A percentile compares a stretch with the other conserved stretches of the same genome.
phyloP scores from a whole-genome alignment of 2,329 filamentous ascomycete genomes.

The Hyphodiscus sp. region DNA sequence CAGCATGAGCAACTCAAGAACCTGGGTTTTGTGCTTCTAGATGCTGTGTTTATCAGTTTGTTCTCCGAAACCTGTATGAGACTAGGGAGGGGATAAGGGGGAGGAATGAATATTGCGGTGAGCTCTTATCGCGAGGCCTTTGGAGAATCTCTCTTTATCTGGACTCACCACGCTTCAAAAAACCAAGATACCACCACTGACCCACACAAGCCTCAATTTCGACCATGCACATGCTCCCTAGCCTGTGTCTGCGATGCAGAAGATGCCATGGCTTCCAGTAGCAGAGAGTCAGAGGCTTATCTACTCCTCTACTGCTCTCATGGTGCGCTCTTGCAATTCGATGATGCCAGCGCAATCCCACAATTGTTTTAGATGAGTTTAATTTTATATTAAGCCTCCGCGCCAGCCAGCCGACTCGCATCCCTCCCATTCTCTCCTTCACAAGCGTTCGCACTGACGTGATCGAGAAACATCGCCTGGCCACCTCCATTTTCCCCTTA shows the following conservation, averaged over 20 bases:
- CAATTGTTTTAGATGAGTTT: not conserved
- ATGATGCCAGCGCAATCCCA: not conserved
- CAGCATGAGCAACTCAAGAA: no score
- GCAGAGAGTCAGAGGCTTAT: no score
- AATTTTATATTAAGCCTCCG: conserved; percentile 4
- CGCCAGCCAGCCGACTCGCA: not conserved
- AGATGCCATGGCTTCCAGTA: no score
- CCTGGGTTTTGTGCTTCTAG: no score
- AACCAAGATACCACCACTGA: not conserved
- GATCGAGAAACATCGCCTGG: not conserved
- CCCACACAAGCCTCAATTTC: no score
- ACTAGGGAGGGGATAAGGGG: not conserved
- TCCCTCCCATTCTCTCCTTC: not conserved
- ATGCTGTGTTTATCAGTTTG: no score
- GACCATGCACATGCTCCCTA: no score
- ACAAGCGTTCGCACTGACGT: not conserved
- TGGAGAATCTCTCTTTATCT: no score
- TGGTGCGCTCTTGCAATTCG: not conserved
- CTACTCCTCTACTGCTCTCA: no score
- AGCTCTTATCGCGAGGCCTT: no score
- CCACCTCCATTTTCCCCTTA: not conserved
- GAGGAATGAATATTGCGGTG: not conserved
- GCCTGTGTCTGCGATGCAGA: no score
- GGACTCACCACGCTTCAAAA: not conserved
- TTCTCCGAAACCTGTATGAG: no score